Base-by-base conservation (phyloP, 2,329 filamentous ascomycete species). In the Alternaria hordeiaustralica region DNA sequence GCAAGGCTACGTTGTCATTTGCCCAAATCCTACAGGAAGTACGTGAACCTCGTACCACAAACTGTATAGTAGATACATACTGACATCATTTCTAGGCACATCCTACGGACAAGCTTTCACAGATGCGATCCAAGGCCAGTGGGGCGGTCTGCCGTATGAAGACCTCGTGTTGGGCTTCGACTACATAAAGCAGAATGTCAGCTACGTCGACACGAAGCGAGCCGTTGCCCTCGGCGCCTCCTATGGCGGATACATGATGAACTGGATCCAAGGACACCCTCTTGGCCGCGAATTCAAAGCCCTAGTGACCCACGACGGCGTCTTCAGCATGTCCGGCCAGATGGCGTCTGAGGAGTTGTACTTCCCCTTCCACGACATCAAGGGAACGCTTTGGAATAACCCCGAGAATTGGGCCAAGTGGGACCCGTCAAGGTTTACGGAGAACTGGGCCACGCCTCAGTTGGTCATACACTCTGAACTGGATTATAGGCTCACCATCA, bases 261-360 rank as follows among this genome's bases (percentile, higher is more conserved):
- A 97, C 78, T 97, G 94, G 94, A 93, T 97, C 71, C 93, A 97
- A 80, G 94, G 94, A 8, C 91, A 96, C 66, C 86, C 88, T 1
- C 86, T 97, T 0, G 94, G 93, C 20, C 89, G 92, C 26, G 89
- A 91, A 70, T 96, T 97, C 86, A 93, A 93, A 79, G 93, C 93
- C 0, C 85, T 97, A 5, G 93, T 97, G 26, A 94, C 90, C 72
- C 94, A 97, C 77, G 93, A 97, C 71, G 94, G 94, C 51, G 90
- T 94, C 58, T 96, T 94, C 79, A 91, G 89, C 71, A 82, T 84
- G 61, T 79, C 82, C 12, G 79, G 80, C n/a, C 81, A 84, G 75
- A 78, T 86, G 67, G 79, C 82, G 0, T 84, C 82, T 3, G 85
- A 87, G 18, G 85, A 86, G 61, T 72, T 86, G 11, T 86, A 83